Percentiles rank a stretch among this genome's conserved stretches.
phyloP scores from a whole-genome alignment of 73 alveolate genomes.

The Paramecium octaurelia region DNA sequence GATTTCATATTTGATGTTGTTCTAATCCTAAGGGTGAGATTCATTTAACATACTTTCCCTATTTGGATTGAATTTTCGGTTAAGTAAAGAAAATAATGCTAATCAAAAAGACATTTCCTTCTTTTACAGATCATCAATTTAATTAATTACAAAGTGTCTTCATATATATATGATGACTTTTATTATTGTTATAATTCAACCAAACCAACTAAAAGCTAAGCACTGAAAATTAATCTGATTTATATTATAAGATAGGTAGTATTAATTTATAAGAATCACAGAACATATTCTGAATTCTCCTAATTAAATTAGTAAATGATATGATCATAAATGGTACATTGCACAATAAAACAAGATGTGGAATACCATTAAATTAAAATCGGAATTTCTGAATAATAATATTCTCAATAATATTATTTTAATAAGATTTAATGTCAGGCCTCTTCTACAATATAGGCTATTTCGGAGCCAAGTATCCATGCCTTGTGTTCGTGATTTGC shows the following conservation, averaged over 20 bases:
- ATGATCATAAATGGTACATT: neutral
- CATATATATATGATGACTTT: neutral
- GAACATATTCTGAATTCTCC: neutral
- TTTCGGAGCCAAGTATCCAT: slow-evolving; percentile 45
- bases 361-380: neutral
- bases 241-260: neutral
- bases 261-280: neutral
- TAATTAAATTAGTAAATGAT: neutral
- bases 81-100: neutral
- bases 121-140: slow-evolving; percentile 16
- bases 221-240: neutral
- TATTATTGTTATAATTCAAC: neutral
- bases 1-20: neutral
- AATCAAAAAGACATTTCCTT: neutral
- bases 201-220: neutral
- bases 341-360: neutral
- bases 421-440: slow-evolving; percentile 48
- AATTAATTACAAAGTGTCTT: neutral
- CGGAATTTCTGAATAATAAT: neutral
- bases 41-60: neutral
- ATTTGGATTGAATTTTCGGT: neutral
- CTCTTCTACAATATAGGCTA: slow-evolving; percentile 18
- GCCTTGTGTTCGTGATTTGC: slow-evolving; percentile 46
- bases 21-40: neutral
- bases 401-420: neutral